Percentiles rank a stretch among this genome's conserved stretches.
Evolutionary conservation across 352 stramenopile genomes (phyloP).

Genomic region (Globisporangium lucens): DNA sequence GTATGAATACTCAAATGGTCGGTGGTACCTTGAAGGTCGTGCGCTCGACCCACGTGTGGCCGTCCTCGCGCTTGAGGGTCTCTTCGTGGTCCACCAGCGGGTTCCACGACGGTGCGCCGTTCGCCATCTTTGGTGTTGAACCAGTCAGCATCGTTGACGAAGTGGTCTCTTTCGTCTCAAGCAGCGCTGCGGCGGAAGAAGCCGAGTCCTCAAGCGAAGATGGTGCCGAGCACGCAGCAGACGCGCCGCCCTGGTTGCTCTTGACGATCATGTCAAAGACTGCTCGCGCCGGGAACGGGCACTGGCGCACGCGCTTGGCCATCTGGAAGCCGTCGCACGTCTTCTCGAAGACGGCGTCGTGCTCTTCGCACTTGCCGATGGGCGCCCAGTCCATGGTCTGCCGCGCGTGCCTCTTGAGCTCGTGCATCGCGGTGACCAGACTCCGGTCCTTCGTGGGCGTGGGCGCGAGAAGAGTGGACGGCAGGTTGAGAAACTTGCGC

Average conservation of each 20-base stretch:
- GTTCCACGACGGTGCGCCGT: conserved; percentile 22
- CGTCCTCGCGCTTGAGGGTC: conserved; percentile 41
- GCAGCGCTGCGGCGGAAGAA: background rate
- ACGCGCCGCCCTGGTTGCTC: conserved; percentile 15
- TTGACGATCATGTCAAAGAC: conserved; percentile 74
- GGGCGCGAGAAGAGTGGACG: conserved; percentile 24
- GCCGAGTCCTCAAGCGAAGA: background rate
- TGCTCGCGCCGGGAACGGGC: conserved; percentile 60
- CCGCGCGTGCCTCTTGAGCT: conserved; percentile 47
- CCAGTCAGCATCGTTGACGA: background rate
- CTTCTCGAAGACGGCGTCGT: conserved; percentile 59
- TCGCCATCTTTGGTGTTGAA: background rate
- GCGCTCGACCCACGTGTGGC: conserved; percentile 51
- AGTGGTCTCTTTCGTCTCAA: background rate
- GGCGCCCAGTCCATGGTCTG: conserved; percentile 36
- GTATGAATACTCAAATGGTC: background rate
- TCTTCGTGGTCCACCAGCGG: conserved; percentile 50
- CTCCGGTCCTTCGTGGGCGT: conserved; percentile 52
- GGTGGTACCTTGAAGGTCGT: conserved; percentile 45
- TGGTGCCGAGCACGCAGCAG: background rate
- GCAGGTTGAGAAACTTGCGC: conserved; percentile 61
- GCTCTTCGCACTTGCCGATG: conserved; percentile 29
- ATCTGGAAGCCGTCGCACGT: conserved; percentile 56
- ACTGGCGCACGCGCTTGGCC: conserved; percentile 59
- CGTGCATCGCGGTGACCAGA: conserved; percentile 42